Evolutionary conservation across 257 asterid genomes (phyloP), one percentile per base, ranked within the genome.

Genomic region (Galeopsis tetrahit): DNA sequence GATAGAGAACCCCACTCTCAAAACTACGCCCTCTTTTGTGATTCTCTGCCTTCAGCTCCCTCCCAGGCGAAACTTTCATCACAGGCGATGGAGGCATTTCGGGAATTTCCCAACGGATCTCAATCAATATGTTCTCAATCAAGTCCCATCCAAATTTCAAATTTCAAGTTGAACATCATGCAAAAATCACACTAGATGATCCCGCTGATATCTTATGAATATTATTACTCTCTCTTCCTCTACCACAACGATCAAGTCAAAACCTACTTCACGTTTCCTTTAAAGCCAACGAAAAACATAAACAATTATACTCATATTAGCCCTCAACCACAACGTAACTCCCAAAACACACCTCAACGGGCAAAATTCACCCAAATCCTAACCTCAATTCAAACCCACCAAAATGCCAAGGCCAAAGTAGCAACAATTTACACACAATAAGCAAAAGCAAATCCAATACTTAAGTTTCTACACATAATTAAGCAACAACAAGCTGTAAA

Each of bases 41-140:
- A 82, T 79, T 88, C 42, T 87, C 98, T 14, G 81, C 72, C 86
- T 82, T 87, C 60, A 77, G 72, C 82, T 84, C 97, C 85, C 93
- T 88, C 69, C 92, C 86, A 0, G 97, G 97, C 52, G 96, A 95
- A 74, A 85, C 76, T 72, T 96, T 84, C 84, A 86, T 63, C 32
- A 88, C 88, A 63, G 98, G 98, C n/a, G 96, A 88, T 60, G 98
- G 89, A 69, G 98, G 95, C 99, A 95, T 91, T 76, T 75, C 74
- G 42, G 60, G 21, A 11, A 72, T 53, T 76, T 68, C 52, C 43
- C 57, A 57, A 53, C 35, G 17, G 35, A 53, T 53, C 60, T 61
- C 68, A 58, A 75, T 51, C 58, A 17, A 66, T 51, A 62, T 62
- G 57, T 44, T 68, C 71, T 77, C 75, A 63, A 46, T 82, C 78